phyloP scores from a whole-genome alignment of 2,329 filamentous ascomycete species.

The Aureobasidium sp. region DNA sequence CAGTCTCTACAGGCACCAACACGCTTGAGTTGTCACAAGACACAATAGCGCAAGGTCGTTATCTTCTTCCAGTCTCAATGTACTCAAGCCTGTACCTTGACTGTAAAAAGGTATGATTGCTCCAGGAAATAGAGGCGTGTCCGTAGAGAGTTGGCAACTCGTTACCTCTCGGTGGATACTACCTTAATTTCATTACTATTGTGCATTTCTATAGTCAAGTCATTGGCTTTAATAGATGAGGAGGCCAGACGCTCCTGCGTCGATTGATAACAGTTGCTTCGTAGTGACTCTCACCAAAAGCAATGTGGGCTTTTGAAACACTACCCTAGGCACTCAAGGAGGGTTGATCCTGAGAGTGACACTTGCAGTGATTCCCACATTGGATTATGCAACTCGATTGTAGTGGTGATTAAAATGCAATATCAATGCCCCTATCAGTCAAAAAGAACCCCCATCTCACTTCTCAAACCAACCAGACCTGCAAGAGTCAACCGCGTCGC shows the following conservation, averaged over 20 bases:
- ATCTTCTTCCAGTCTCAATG: too few relatives aligned
- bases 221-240: too few relatives aligned
- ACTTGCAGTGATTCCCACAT: not conserved
- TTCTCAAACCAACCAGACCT: not conserved
- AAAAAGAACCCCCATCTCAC: not conserved
- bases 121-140: too few relatives aligned
- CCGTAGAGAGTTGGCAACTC: too few relatives aligned
- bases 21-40: too few relatives aligned
- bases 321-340: not conserved
- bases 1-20: too few relatives aligned
- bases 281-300: too few relatives aligned
- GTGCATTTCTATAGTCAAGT: too few relatives aligned
- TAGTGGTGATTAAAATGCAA: slow-evolving; percentile 3
- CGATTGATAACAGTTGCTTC: not conserved
- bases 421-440: not conserved
- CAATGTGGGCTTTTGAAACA: not conserved
- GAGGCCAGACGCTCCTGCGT: not conserved
- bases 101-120: not conserved
- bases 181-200: too few relatives aligned
- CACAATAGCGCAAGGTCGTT: too few relatives aligned
- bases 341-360: not conserved
- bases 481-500: not conserved
- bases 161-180: too few relatives aligned
- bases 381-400: slow-evolving; percentile 1
- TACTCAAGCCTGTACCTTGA: too few relatives aligned